Percentiles rank a stretch among this genome's conserved stretches.
Conservation (phyloP, 2,329 filamentous ascomycete genomes). For the Emydomyces testavorans region DNA sequence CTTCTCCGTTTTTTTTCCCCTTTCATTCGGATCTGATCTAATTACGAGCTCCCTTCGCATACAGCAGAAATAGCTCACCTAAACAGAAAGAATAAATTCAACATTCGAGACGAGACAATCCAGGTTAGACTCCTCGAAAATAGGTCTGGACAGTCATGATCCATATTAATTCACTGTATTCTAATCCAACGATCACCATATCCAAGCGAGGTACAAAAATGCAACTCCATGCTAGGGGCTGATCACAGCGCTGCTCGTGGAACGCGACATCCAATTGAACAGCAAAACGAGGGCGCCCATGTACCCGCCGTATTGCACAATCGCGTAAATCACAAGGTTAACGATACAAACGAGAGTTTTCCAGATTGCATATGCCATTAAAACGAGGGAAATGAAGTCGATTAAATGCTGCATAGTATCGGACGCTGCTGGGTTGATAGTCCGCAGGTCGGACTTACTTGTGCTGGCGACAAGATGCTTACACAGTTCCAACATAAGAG, state of each 20-base stretch:
- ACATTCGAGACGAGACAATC: background rate
- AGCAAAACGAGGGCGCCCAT: background rate
- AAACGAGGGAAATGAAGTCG: background rate
- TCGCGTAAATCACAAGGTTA: background rate
- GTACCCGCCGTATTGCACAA: background rate
- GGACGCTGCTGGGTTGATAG: background rate
- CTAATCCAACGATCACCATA: no score
- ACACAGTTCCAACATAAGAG: background rate
- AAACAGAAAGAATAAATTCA: background rate
- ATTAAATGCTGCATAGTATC: background rate
- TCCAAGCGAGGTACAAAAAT: background rate
- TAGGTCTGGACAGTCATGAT: no score
- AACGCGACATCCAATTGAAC: background rate
- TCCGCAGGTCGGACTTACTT: background rate
- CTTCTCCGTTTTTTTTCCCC: background rate
- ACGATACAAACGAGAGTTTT: conserved; percentile 1
- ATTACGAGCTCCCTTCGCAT: background rate
- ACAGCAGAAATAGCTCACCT: background rate
- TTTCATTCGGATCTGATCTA: no score
- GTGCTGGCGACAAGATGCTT: background rate
- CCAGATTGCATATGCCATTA: background rate
- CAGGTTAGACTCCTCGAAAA: background rate
- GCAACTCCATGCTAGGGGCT: background rate
- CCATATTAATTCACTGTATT: no score
- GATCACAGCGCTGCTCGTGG: background rate